phyloP scores from a whole-genome alignment of 208 protist species.

The Lotmaria passim region DNA sequence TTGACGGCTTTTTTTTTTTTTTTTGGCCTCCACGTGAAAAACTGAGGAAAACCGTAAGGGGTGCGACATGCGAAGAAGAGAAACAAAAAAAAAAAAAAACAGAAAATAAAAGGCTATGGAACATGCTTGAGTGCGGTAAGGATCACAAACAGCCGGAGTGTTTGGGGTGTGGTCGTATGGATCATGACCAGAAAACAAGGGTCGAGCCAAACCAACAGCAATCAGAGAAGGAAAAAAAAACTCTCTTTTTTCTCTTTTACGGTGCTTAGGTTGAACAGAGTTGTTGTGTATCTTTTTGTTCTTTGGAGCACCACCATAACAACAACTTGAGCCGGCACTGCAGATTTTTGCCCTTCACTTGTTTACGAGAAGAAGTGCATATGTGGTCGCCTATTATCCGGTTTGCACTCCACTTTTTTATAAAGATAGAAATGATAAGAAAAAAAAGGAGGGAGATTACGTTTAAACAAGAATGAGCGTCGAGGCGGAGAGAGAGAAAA shows the following conservation, averaged over 20 bases:
- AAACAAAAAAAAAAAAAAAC: neutral
- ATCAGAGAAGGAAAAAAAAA: too few species aligned
- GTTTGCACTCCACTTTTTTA: neutral
- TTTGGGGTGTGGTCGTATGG: slow-evolving; percentile 18
- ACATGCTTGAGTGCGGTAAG: neutral
- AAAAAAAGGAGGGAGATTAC: neutral
- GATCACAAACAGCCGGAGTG: neutral
- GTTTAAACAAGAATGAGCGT: neutral
- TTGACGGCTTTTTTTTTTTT: neutral
- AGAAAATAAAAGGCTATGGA: neutral
- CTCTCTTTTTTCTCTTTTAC: neutral
- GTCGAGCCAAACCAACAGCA: too few species aligned
- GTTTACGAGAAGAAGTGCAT: slow-evolving; percentile 24
- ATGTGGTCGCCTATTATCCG: neutral
- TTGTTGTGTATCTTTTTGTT: too few species aligned
- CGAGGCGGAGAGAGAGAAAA: neutral
- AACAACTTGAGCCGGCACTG: too few species aligned
- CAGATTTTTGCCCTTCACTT: neutral
- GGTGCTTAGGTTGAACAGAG: neutral
- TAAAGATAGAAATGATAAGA: neutral
- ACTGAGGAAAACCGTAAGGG: neutral
- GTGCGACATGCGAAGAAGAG: neutral
- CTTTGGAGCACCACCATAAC: too few species aligned
- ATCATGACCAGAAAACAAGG: slow-evolving; percentile 18
- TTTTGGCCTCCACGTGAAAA: neutral